These are phyloP conservation scores for Casuarina glauca DNA, from an alignment of 306 rosid genomes.

Conservation along the genomic window DNA sequence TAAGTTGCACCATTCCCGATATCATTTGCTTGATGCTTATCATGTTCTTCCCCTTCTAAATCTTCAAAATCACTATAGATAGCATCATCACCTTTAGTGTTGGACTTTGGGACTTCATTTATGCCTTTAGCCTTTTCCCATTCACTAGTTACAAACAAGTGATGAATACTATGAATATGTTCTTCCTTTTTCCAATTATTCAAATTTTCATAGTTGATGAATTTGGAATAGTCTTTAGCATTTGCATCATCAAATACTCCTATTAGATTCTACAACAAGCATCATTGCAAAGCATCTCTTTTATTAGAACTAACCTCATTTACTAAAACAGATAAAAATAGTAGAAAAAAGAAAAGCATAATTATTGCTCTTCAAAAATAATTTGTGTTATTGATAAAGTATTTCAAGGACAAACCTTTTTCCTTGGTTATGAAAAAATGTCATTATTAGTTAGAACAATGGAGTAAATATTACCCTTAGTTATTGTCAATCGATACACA, in stretches of 20 bases:
- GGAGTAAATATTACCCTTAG: too few species aligned
- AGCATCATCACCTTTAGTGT: constrained; percentile 43
- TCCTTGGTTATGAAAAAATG: too few species aligned
- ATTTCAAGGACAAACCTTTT: too few species aligned
- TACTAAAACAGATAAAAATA: too few species aligned
- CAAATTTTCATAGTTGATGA: constrained; percentile 35
- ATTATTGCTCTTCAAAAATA: too few species aligned
- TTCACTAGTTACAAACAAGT: constrained; percentile 87
- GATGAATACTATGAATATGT: constrained; percentile 35
- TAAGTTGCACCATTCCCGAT: constrained; percentile 22
- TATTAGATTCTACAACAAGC: too few species aligned
- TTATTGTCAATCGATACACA: too few species aligned
- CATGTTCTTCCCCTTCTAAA: constrained; percentile 69
- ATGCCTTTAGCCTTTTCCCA: constrained; percentile 47
- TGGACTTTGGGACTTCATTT: constrained; percentile 25
- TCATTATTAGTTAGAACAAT: too few species aligned
- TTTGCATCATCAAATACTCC: constrained; percentile 19
- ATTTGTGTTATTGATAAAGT: too few species aligned
- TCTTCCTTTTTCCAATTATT: constrained; percentile 53
- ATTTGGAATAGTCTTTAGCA: constrained; percentile 81
- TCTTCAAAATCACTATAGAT: constrained; percentile 87
- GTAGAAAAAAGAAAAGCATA: too few species aligned
- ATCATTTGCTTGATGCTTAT: constrained; percentile 31
- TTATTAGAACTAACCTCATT: neutral
- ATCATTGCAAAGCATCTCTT: too few species aligned